Percentiles rank a stretch among this genome's conserved stretches.
These are phyloP conservation scores for Boletus sp. DNA, from an alignment of 768 basidiomycete species.

Conservation along the genomic window DNA sequence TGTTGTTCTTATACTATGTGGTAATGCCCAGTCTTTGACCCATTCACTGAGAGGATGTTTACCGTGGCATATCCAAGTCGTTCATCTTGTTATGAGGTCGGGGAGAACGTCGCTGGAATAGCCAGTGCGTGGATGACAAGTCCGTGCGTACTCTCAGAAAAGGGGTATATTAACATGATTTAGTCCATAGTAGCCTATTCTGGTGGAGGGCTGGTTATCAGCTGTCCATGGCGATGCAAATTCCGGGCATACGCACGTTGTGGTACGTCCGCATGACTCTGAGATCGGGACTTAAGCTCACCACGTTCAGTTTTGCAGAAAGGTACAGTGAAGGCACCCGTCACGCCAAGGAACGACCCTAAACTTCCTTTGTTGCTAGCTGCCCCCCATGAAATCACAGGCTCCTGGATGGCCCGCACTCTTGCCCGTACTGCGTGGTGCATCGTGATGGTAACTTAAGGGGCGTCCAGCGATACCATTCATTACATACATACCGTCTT, in stretches of 20 bases:
- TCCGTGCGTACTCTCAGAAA: neutral
- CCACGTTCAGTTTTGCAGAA: neutral
- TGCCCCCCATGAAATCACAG: too few relatives aligned
- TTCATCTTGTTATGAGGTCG: neutral
- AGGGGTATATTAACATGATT: too few relatives aligned
- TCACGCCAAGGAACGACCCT: neutral
- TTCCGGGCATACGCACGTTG: neutral
- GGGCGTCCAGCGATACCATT: neutral
- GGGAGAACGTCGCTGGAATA: neutral
- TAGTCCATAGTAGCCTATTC: neutral
- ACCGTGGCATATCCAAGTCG: neutral
- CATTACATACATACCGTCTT: neutral
- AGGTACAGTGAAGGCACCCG: neutral
- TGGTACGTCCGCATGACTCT: neutral
- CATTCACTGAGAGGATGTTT: too few relatives aligned
- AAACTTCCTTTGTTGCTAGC: neutral
- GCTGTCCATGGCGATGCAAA: neutral
- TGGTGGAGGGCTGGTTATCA: neutral
- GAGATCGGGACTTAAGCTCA: neutral
- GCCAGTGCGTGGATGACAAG: too few relatives aligned
- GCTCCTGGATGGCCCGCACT: too few relatives aligned
- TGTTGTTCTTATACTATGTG: neutral
- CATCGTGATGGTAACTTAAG: neutral
- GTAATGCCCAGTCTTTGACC: too few relatives aligned
- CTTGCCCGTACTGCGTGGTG: neutral